phyloP scores from a whole-genome alignment of 2,329 filamentous ascomycete genomes.

The Emergomyces africanus region DNA sequence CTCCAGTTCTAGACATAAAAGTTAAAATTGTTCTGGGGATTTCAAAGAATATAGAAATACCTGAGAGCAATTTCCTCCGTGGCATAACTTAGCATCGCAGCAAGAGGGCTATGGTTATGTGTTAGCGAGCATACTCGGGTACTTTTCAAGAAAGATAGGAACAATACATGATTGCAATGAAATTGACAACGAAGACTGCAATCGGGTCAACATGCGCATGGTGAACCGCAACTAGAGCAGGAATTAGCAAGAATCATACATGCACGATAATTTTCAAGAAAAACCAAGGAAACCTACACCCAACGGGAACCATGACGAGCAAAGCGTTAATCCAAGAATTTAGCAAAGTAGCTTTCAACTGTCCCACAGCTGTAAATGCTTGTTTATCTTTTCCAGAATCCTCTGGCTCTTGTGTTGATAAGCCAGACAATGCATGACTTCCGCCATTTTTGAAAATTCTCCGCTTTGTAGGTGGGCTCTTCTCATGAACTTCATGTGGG shows the following conservation, averaged over 20 bases:
- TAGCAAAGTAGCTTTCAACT: slow-evolving; percentile 55
- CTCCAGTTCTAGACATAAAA: slow-evolving; percentile 45
- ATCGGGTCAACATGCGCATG: slow-evolving; percentile 49
- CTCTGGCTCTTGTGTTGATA: slow-evolving; percentile 3
- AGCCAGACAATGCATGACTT: slow-evolving; percentile 7
- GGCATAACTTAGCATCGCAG: slow-evolving; percentile 72
- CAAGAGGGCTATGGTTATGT: slow-evolving; percentile 46
- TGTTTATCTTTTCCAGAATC: slow-evolving; percentile 12
- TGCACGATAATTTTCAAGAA: neutral
- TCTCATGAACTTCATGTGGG: neutral
- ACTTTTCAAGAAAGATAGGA: neutral
- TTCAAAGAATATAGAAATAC: slow-evolving; percentile 12
- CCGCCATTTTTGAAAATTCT: slow-evolving; percentile 4
- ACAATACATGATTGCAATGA: slow-evolving; percentile 65
- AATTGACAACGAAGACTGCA: slow-evolving; percentile 76
- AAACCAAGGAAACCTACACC: slow-evolving; percentile 34
- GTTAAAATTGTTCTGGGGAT: slow-evolving; percentile 12
- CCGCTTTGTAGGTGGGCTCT: slow-evolving; percentile 5
- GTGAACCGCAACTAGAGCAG: slow-evolving; percentile 47
- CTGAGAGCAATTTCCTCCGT: slow-evolving; percentile 71
- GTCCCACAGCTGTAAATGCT: slow-evolving; percentile 26
- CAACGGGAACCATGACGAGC: slow-evolving; percentile 63
- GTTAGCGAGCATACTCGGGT: neutral
- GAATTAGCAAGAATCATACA: neutral
- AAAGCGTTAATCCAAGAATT: slow-evolving; percentile 81